phyloP scores from a whole-genome alignment of 768 basidiomycete species.

The Hericium rajendrae region DNA sequence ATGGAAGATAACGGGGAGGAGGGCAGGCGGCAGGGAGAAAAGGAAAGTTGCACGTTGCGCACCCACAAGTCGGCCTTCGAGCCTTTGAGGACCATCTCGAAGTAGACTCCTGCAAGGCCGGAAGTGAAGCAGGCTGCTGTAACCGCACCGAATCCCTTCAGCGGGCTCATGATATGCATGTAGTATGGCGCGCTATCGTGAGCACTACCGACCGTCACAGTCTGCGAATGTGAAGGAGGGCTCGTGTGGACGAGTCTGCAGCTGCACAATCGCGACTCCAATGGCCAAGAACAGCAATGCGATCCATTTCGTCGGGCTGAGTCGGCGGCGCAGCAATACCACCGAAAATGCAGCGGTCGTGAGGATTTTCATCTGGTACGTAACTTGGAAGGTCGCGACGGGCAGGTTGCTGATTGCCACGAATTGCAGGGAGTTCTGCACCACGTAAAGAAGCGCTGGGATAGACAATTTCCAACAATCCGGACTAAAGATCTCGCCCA shows the following conservation, averaged over 20 bases:
- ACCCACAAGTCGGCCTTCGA: slow-evolving; percentile 83
- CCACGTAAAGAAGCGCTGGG: slow-evolving; percentile 87
- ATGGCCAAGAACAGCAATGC: slow-evolving; percentile 81
- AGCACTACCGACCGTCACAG: slow-evolving; percentile 52
- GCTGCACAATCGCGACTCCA: slow-evolving; percentile 92
- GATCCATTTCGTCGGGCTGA: slow-evolving; percentile 75
- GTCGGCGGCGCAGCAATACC: slow-evolving; percentile 63
- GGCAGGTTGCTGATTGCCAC: slow-evolving; percentile 93
- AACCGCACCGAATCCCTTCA: slow-evolving; percentile 79
- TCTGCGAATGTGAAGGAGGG: slow-evolving; percentile 17
- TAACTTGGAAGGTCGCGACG: slow-evolving; percentile 95
- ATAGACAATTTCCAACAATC: slow-evolving; percentile 99
- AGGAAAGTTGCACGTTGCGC: slow-evolving; percentile 84
- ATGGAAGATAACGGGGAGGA: slow-evolving; percentile 66
- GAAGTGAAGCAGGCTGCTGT: slow-evolving; percentile 82
- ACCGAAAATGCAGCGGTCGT: slow-evolving; percentile 94
- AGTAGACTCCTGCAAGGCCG: slow-evolving; percentile 86
- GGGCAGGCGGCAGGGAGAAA: slow-evolving; percentile 85
- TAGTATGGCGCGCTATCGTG: slow-evolving; percentile 51
- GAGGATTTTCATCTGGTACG: slow-evolving; percentile 98
- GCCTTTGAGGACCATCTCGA: slow-evolving; percentile 87
- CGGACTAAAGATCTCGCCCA: slow-evolving; percentile 69
- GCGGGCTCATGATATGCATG: slow-evolving; percentile 70
- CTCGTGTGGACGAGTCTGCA: slow-evolving; percentile 48
- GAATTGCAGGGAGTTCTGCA: slow-evolving; percentile 97